Evolutionary conservation across 306 rosid species (phyloP), one percentile per base, ranked within the genome.

Genomic region (Gleditsia sinensis): DNA sequence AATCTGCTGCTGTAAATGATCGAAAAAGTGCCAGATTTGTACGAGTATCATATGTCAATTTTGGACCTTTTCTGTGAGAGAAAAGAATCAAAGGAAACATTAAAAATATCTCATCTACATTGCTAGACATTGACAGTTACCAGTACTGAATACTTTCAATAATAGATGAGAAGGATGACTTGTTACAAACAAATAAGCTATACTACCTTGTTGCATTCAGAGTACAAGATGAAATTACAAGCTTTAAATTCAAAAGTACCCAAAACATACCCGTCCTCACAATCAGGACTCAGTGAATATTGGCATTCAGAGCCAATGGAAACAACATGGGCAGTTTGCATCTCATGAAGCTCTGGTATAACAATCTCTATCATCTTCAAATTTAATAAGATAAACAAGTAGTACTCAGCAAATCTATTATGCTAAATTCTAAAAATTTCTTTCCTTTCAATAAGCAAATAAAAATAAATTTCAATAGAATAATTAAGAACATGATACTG

Each of bases 1-100:
- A 94, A 72, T 94, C 97, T 28, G 92, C 82, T 45, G 92, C 98
- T 14, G 93, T 77, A 83, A 89, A 94, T 68, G 98, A 88, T 39
- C 70, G 84, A 71, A 94, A 94, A 54, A 94, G 87, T 36, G 96
- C 96, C 78, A 90, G 7, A 83, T 81, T 94, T 54, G 86, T 86
- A 39, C 98, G 98, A 17, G 96, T 88, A 77, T 94, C 98, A 73
- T 89, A 87, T 49, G 92, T 65, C 81, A 84, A 74, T 61, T 72
- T 86, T 43, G 16, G 58, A 67, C 77, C 85, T 81, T 91, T 82
- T 88, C 98, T 91, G 53, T 50, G 55, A 75, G 39, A 57, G 67
- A 69, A 67, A 71, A 51, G 20, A 73, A 64, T 45, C 50, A 66
- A 3, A 57, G 65, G 45, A 59, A 75, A 55, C 69, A 34, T 19